Percentiles rank a stretch among this genome's conserved stretches.
phyloP scores from a whole-genome alignment of 2,329 filamentous ascomycete genomes.

The Aschersonia sp. region DNA sequence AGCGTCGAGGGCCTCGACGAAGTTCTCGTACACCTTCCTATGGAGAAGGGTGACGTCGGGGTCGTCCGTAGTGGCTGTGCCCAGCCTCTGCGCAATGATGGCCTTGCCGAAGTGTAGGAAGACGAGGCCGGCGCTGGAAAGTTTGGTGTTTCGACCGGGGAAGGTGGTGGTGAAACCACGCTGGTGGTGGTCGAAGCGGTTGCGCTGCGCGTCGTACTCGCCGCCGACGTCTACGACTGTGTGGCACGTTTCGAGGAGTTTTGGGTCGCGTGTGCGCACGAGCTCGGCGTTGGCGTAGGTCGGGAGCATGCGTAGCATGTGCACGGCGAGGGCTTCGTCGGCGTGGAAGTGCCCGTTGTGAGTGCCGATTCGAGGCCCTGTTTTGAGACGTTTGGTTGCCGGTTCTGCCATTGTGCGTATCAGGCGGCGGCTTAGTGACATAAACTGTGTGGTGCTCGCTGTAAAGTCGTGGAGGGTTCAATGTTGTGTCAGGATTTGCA shows the following conservation, averaged over 20 bases:
- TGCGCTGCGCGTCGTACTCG: constrained; percentile 62
- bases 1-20: constrained; percentile 90
- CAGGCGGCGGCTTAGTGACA: constrained; percentile 15
- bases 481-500: too few species aligned
- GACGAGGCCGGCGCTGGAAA: constrained; percentile 85
- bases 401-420: constrained; percentile 37
- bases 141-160: constrained; percentile 70
- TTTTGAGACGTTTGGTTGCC: constrained; percentile 70
- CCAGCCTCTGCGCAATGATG: constrained; percentile 51
- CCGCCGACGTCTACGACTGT: constrained; percentile 97
- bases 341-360: constrained; percentile 99
- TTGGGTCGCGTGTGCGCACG: constrained; percentile 76
- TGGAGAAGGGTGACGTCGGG: constrained; percentile 63
- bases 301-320: constrained; percentile 84
- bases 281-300: constrained; percentile 61
- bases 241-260: constrained; percentile 66
- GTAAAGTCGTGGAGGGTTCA: not conserved
- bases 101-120: constrained; percentile 89
- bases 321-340: constrained; percentile 92
- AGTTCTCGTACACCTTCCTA: constrained; percentile 81
- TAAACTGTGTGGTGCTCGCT: constrained; percentile 5
- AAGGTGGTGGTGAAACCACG: constrained; percentile 79
- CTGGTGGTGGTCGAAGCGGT: constrained; percentile 96
- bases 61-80: constrained; percentile 29
- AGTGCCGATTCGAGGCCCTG: constrained; percentile 60